A percentile compares a stretch with the other conserved stretches of the same genome.
Conservation (phyloP, 371 early-diverging fungal genomes). For the Blakeslea trispora region DNA sequence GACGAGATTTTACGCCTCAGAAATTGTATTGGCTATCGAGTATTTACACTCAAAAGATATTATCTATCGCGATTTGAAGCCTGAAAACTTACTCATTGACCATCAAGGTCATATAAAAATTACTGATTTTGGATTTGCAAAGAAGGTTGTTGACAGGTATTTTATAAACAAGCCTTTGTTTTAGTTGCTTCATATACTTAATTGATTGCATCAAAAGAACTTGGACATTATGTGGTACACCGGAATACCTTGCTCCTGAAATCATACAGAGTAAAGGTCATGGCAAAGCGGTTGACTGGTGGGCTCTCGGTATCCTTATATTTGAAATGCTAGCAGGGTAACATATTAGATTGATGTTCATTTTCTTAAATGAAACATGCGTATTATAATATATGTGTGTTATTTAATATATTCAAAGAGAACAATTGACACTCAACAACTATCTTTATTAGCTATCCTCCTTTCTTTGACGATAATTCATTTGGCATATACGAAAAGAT, state of each 20-base stretch:
- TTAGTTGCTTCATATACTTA: too few relatives aligned
- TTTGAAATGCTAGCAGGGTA: constrained; percentile 92
- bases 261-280: constrained; percentile 96
- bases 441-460: constrained; percentile 68
- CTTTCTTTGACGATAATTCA: constrained; percentile 96
- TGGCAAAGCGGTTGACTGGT: constrained; percentile 96
- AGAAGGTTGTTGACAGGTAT: constrained; percentile 50
- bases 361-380: too few relatives aligned
- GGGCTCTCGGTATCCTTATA: constrained; percentile 94
- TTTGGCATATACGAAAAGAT: constrained; percentile 92
- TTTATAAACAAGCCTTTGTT: too few relatives aligned
- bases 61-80: constrained; percentile 86
- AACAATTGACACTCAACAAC: not conserved
- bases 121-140: constrained; percentile 95
- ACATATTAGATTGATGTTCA: too few relatives aligned
- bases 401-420: too few relatives aligned
- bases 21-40: constrained; percentile 68
- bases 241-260: constrained; percentile 96
- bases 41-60: constrained; percentile 82
- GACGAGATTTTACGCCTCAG: constrained; percentile 68
- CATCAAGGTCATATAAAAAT: constrained; percentile 88
- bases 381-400: too few relatives aligned
- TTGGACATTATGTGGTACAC: constrained; percentile 98
- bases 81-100: constrained; percentile 85
- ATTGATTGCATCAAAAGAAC: constrained; percentile 50